phyloP scores from a whole-genome alignment of 1,139 yeast species.

The Groenewaldozyma sp. region DNA sequence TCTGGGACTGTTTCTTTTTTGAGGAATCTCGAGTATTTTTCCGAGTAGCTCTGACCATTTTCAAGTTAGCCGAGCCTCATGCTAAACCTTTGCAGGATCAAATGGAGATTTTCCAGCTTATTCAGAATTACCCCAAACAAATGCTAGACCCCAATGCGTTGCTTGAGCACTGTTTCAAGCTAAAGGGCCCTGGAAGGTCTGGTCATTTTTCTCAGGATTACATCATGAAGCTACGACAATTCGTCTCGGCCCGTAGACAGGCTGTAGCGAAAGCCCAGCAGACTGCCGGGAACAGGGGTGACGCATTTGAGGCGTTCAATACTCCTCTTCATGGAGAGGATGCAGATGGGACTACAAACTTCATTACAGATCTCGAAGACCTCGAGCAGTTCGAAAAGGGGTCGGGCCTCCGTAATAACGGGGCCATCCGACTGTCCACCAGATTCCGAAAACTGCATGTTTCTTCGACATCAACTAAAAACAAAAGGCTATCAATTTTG shows the following conservation, averaged over 20 bases:
- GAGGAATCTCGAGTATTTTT: constrained; percentile 86
- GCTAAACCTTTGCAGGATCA: constrained; percentile 45
- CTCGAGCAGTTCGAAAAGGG: constrained; percentile 1
- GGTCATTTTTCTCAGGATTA: constrained; percentile 71
- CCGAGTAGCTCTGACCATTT: constrained; percentile 73
- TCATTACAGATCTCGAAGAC: constrained; percentile 16
- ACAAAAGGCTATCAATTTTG: neutral
- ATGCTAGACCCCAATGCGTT: constrained; percentile 61
- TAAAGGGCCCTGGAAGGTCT: constrained; percentile 36
- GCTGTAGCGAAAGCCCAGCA: constrained; percentile 9
- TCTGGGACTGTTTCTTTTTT: constrained; percentile 92
- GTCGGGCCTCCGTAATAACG: neutral
- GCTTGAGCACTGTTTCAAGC: constrained; percentile 66
- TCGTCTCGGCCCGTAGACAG: constrained; percentile 46
- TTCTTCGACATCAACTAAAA: neutral
- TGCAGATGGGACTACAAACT: too few relatives aligned
- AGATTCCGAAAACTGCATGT: neutral
- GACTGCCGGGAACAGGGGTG: too few relatives aligned
- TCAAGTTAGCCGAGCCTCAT: constrained; percentile 66
- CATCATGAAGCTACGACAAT: constrained; percentile 63
- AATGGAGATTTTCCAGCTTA: constrained; percentile 76
- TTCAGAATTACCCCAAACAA: constrained; percentile 74
- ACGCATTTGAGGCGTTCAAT: too few relatives aligned
- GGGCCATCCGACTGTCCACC: neutral
- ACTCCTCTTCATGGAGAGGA: too few relatives aligned